Evolutionary conservation across 1,284 basidiomycete species (phyloP), one percentile per base, ranked within the genome.

Genomic region (Cutaneotrichosporon mucoides): DNA sequence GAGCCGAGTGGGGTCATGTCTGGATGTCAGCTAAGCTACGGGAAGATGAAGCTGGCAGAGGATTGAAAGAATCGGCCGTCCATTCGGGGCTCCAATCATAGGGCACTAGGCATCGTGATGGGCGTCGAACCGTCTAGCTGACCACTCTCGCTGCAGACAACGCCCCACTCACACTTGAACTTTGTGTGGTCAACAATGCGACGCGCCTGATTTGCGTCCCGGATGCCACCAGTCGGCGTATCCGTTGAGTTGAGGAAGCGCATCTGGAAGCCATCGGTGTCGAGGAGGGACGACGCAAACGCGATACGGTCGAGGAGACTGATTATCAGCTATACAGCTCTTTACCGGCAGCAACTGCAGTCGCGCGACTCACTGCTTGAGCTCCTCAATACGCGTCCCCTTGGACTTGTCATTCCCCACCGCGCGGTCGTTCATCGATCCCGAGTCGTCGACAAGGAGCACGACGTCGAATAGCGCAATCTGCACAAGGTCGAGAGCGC

Each of bases 251-350:
- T 80, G 70, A 81, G 76, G 72, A 80, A 80, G 55, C 79, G 66
- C 53, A 79, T 71, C 53, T 73, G 68, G 56, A 81, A 79, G 46
- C 80, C 80, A 58, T 81, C 80, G 11, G 73, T 66, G 66, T 81
- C 80, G 64, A 81, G 79, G 16, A 81, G 65, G 0, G 74, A 72
- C 2, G 76, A 73, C 5, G 76, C 79, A 54, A 67, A 73, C 10
- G 79, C 76, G 53, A 80, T 78, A 6, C 15, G 33, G 40, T 49
- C 33, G 15, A 47, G 24, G 9, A 53, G 9, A 10, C 52, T n/a
- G n/a, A n/a, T n/a, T n/a, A n/a, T n/a, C n/a, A n/a, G n/a, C n/a
- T n/a, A n/a, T n/a, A n/a, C n/a, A n/a, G n/a, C n/a, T n/a, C n/a
- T n/a, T n/a, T 53, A n/a, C 34, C 10, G 36, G 44, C 42, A 53